These are phyloP conservation scores for Pisolithus microcarpus DNA, from an alignment of 768 basidiomycete genomes.

Conservation along the genomic window DNA sequence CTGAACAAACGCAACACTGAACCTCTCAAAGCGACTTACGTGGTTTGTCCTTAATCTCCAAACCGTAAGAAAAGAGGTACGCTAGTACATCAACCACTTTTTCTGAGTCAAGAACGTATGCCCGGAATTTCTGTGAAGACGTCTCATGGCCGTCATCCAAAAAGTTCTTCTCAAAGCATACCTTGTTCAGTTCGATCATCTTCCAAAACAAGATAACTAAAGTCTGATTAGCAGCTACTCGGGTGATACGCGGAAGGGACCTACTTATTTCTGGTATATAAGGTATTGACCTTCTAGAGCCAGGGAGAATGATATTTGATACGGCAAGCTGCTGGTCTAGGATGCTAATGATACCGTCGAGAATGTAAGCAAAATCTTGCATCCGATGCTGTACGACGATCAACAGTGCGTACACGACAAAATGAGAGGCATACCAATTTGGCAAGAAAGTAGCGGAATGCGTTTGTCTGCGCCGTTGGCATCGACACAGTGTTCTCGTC, in stretches of 20 bases:
- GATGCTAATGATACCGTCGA: constrained; percentile 62
- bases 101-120: constrained; percentile 75
- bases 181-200: constrained; percentile 89
- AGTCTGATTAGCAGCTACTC: constrained; percentile 5
- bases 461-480: constrained; percentile 68
- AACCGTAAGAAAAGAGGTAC: constrained; percentile 70
- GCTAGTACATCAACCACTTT: constrained; percentile 70
- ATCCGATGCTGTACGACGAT: constrained; percentile 62
- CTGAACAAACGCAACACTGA: constrained; percentile 5
- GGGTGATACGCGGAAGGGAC: constrained; percentile 18
- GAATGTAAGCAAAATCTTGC: constrained; percentile 81
- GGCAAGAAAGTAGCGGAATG: constrained; percentile 87
- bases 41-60: constrained; percentile 92
- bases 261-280: constrained; percentile 78
- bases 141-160: neutral
- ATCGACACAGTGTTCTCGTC: constrained; percentile 38
- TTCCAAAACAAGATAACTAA: constrained; percentile 84
- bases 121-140: constrained; percentile 75
- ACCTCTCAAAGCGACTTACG: constrained; percentile 41
- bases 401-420: constrained; percentile 3
- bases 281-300: constrained; percentile 75
- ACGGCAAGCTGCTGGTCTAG: constrained; percentile 72
- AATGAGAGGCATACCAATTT: constrained; percentile 52
- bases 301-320: constrained; percentile 70
- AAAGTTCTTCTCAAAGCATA: constrained; percentile 22